Base-by-base conservation (phyloP, 345 rosid species). In the Abelmoschus esculentus region DNA sequence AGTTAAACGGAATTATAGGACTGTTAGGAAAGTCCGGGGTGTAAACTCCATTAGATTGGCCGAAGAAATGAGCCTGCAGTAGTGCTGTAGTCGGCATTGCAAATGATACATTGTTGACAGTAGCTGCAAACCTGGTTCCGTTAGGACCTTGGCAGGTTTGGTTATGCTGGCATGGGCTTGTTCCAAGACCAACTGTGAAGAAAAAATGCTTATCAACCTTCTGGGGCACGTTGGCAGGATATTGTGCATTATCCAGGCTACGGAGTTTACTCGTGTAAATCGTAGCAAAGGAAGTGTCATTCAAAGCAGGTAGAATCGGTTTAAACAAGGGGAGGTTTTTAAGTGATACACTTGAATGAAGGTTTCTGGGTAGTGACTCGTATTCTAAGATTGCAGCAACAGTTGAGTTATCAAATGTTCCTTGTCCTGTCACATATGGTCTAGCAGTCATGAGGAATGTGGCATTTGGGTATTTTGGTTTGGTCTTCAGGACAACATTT, bases 81-180 rank as follows among this genome's bases (percentile, higher is more conserved):
- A 85, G 82, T 58, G 95, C 87, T 65, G 79, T 83, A n/a, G 80
- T 82, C 59, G 91, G 95, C 84, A 82, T 70, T 31, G 66, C 69
- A 77, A 89, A 89, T 5, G 93, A 83, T 9, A 83, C 65, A 63
- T 86, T 89, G 64, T 85, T 89, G 53, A 89, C 74, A 0, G 90
- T 75, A 46, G 91, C 95, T 40, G 83, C 81, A 73, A 89, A 85
- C 85, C 53, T 85, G 52, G 91, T 83, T 22, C 83, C 78, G 63
- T 84, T 89, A 14, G 95, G 95, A 1, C 95, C 95, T 61, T 83
- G 91, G 71, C 87, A 85, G 46, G 91, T 83, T 70, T 75, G 81
- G 73, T 85, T 89, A 18, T 79, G 68, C 61, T 59, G 78, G 63
- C 91, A 81, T 0, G 89, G 89, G 72, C 26, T 75, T 18, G 91